A percentile compares a stretch with the other conserved stretches of the same genome.
These are phyloP conservation scores for Wickerhamomyces hampshirensis DNA, from an alignment of 805 yeast genomes.

Conservation along the genomic window DNA sequence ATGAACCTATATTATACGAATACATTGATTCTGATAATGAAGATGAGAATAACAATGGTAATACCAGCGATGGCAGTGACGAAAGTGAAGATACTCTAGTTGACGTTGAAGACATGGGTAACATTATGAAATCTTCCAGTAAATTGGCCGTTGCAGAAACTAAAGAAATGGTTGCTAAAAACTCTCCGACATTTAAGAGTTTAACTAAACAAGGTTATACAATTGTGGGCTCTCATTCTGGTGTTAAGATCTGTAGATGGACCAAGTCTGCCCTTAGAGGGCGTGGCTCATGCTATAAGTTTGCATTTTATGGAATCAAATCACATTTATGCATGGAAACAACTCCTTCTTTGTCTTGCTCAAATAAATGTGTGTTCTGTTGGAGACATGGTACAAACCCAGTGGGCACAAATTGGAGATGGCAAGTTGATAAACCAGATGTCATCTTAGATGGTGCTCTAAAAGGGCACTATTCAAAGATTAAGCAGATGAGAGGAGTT, in stretches of 20 bases:
- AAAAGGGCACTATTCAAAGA: slow-evolving; percentile 84
- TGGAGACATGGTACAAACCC: slow-evolving; percentile 99
- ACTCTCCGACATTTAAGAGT: slow-evolving; percentile 84
- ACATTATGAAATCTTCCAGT: slow-evolving; percentile 19
- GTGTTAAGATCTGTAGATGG: slow-evolving; percentile 95
- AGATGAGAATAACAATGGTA: slow-evolving; percentile 30
- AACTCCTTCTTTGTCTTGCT: slow-evolving; percentile 89
- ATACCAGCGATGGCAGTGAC: slow-evolving; percentile 19
- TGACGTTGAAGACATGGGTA: slow-evolving; percentile 90
- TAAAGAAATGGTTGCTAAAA: slow-evolving; percentile 85
- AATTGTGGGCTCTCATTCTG: slow-evolving; percentile 90
- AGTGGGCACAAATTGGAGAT: slow-evolving; percentile 92
- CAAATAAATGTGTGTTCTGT: slow-evolving; percentile 93
- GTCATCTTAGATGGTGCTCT: slow-evolving; percentile 79
- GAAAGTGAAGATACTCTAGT: slow-evolving; percentile 44
- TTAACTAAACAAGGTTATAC: slow-evolving; percentile 92
- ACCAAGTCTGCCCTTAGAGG: slow-evolving; percentile 92
- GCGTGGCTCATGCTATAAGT: slow-evolving; percentile 90
- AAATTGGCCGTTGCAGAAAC: slow-evolving; percentile 19
- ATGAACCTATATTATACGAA: slow-evolving; percentile 62
- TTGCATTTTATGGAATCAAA: slow-evolving; percentile 84
- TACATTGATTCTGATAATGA: slow-evolving; percentile 54
- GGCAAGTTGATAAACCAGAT: slow-evolving; percentile 93
- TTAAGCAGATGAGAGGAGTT: slow-evolving; percentile 92
- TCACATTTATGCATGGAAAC: slow-evolving; percentile 95